These are phyloP conservation scores for Phytophthora pseudosyringae DNA, from an alignment of 352 stramenopile genomes.

Conservation along the genomic window DNA sequence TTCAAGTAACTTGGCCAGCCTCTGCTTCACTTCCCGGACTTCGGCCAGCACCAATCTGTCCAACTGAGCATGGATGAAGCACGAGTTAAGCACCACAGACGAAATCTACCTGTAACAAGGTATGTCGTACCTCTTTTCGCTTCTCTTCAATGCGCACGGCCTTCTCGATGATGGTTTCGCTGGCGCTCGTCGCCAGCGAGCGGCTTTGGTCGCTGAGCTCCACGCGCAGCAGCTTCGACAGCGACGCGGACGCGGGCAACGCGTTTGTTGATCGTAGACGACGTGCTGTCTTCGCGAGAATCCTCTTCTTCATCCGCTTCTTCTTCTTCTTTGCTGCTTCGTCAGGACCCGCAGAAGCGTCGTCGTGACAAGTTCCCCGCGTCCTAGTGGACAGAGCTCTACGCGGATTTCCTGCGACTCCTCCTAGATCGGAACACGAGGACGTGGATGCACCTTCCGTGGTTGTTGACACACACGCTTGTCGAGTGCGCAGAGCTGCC, in stretches of 20 bases:
- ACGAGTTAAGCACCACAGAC: not conserved
- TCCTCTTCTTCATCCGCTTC: conserved; percentile 23
- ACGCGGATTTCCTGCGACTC: not conserved
- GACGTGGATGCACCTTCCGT: not conserved
- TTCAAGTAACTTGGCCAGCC: conserved; percentile 59
- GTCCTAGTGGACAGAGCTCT: not conserved
- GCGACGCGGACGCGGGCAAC: conserved; percentile 22
- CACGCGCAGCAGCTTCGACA: conserved; percentile 46
- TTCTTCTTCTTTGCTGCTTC: conserved; percentile 17
- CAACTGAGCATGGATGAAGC: conserved; percentile 35
- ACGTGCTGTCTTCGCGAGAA: conserved; percentile 18
- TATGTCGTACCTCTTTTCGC: conserved; percentile 56
- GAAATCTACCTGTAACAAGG: too few species aligned
- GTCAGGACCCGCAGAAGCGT: not conserved
- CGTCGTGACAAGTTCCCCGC: not conserved
- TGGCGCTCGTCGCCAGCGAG: conserved; percentile 18
- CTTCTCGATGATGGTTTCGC: conserved; percentile 50
- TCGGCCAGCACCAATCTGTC: conserved; percentile 68
- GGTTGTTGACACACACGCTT: conserved; percentile 1
- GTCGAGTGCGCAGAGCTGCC: conserved; percentile 4
- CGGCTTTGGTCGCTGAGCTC: conserved; percentile 39
- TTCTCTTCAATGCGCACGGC: conserved; percentile 57
- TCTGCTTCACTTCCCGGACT: conserved; percentile 69
- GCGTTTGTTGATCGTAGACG: not conserved
- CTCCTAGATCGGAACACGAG: conserved; percentile 15